These are phyloP conservation scores for Psilocybe azurescens DNA, from an alignment of 768 basidiomycete genomes.

Conservation along the genomic window DNA sequence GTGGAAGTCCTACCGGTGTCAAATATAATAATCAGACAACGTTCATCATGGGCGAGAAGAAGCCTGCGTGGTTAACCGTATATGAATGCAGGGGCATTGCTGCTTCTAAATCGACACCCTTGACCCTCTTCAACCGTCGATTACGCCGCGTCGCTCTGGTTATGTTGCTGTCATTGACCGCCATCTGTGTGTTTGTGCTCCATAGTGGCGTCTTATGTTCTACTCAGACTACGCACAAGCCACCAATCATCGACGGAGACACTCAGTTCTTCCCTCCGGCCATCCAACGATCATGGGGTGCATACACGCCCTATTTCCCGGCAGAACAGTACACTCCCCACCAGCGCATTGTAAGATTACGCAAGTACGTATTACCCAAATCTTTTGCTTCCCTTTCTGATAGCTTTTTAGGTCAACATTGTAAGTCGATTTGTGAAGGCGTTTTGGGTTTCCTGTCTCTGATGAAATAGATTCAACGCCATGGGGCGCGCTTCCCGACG, in stretches of 20 bases:
- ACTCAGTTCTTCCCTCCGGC: constrained; percentile 15
- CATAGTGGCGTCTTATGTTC: not conserved
- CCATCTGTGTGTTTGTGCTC: not conserved
- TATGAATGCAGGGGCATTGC: not conserved
- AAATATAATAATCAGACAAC: too few species aligned
- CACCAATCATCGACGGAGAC: not conserved
- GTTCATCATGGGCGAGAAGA: not conserved
- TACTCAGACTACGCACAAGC: not conserved
- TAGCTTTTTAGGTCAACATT: constrained; percentile 56
- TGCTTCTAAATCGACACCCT: not conserved
- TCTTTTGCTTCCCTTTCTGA: not conserved
- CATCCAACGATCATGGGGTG: constrained; percentile 27
- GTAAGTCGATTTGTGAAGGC: constrained; percentile 37
- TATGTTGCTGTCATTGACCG: not conserved
- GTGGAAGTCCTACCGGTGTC: not conserved
- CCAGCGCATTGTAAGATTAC: constrained; percentile 27
- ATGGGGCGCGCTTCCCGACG: constrained; percentile 83
- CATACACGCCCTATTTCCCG: constrained; percentile 31
- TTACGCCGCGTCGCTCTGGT: not conserved
- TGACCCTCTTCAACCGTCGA: too few species aligned
- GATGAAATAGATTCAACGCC: constrained; percentile 68
- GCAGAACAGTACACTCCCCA: constrained; percentile 25
- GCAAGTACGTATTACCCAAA: constrained; percentile 28
- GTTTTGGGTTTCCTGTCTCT: not conserved
- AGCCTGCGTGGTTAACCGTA: not conserved